These are phyloP conservation scores for Suillus alpinus DNA, from an alignment of 768 basidiomycete genomes.

Conservation along the genomic window DNA sequence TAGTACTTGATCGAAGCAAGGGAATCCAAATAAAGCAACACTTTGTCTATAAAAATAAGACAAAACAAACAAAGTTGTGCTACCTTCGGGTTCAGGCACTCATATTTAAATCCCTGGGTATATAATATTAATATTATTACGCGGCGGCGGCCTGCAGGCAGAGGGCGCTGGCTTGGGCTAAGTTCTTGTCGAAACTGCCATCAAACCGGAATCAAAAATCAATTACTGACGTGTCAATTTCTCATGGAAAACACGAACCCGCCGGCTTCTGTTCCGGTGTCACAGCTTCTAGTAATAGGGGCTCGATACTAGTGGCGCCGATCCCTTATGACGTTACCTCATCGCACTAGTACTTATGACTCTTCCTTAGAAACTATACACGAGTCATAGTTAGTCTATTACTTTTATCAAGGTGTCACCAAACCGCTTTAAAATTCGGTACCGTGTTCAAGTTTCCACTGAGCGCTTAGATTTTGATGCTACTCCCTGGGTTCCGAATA, in stretches of 20 bases:
- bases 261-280: not conserved
- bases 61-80: not conserved
- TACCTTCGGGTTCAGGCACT: too few species aligned
- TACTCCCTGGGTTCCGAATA: not conserved
- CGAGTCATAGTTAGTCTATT: not conserved
- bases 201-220: not conserved
- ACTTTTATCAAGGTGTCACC: too few species aligned
- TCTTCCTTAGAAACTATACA: not conserved
- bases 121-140: too few species aligned
- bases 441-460: too few species aligned
- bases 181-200: not conserved
- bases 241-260: not conserved
- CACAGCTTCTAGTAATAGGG: not conserved
- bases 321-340: not conserved
- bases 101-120: too few species aligned
- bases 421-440: not conserved
- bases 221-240: constrained; percentile 5
- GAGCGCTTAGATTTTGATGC: not conserved
- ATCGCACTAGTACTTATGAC: not conserved
- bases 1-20: not conserved
- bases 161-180: not conserved
- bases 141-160: too few species aligned
- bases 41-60: not conserved
- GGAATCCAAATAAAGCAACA: not conserved
- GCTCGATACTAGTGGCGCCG: too few species aligned